Conservation (phyloP, 2,329 filamentous ascomycete genomes). For the Colletotrichum falcatum region DNA sequence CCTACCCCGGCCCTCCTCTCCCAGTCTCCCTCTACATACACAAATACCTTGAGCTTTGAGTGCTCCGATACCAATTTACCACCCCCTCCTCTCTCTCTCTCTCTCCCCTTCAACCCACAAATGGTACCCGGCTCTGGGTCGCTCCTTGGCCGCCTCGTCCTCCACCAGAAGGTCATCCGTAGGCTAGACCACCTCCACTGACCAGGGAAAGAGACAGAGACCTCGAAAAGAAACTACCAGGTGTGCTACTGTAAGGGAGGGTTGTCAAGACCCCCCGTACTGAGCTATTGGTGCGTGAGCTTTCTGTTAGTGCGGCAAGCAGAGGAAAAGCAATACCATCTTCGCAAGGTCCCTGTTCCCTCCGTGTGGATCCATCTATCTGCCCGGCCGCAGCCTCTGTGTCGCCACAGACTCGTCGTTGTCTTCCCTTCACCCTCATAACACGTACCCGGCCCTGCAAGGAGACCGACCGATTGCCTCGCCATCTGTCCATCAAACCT, state of each 20-base stretch:
- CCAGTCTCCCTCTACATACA: slow-evolving; percentile 6
- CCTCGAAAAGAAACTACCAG: slow-evolving; percentile 42
- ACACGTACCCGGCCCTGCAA: slow-evolving; percentile 32
- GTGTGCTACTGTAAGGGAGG: slow-evolving; percentile 42
- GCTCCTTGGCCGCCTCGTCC: slow-evolving; percentile 30
- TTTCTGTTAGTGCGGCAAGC: slow-evolving; percentile 42
- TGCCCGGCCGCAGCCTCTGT: slow-evolving; percentile 24
- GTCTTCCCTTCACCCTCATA: slow-evolving; percentile 34
- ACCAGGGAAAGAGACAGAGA: slow-evolving; percentile 34
- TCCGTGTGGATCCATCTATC: slow-evolving; percentile 37
- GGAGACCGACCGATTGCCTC: slow-evolving; percentile 25
- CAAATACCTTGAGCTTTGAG: slow-evolving; percentile 1
- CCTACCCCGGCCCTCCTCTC: slow-evolving; percentile 33
- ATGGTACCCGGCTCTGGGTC: slow-evolving; percentile 36
- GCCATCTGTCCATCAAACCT: slow-evolving; percentile 34
- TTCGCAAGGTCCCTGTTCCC: slow-evolving; percentile 37
- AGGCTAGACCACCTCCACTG: slow-evolving; percentile 22
- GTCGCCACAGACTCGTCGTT: slow-evolving; percentile 37
- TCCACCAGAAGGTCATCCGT: slow-evolving; percentile 39
- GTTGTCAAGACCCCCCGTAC: slow-evolving; percentile 30
- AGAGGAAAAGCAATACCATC: slow-evolving; percentile 41
- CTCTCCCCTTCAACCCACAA: slow-evolving; percentile 38
- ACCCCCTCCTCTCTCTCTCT: slow-evolving; percentile 3
- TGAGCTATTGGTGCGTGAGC: slow-evolving; percentile 42
- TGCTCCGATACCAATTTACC: slow-evolving; percentile 17